These are phyloP conservation scores for Thelephora terrestris DNA, from an alignment of 1,284 basidiomycete species.

Conservation along the genomic window DNA sequence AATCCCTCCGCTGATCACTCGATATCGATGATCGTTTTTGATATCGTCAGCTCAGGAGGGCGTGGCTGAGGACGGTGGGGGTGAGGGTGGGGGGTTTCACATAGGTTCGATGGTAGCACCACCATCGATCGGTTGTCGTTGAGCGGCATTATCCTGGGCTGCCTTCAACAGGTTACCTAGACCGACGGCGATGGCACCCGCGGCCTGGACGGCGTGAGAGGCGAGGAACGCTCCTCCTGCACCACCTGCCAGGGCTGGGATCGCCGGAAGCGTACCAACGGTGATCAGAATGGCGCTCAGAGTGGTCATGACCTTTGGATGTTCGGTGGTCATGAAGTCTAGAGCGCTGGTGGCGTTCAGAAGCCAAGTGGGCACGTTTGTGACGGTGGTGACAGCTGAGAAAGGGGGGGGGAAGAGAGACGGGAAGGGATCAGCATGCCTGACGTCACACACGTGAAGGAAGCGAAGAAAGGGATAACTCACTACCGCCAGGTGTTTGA, in stretches of 20 bases:
- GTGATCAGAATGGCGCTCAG: constrained; percentile 67
- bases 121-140: not conserved
- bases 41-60: too few relatives aligned
- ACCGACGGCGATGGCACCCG: constrained; percentile 65
- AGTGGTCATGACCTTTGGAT: constrained; percentile 59
- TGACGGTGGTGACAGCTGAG: constrained; percentile 37
- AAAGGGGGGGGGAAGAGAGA: not conserved
- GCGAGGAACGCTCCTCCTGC: constrained; percentile 63
- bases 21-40: too few relatives aligned
- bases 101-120: too few relatives aligned
- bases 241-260: constrained; percentile 54
- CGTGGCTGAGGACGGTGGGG: too few relatives aligned
- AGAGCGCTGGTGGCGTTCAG: constrained; percentile 64
- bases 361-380: constrained; percentile 62
- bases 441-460: not conserved
- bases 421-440: constrained; percentile 4
- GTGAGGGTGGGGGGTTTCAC: too few relatives aligned
- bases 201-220: constrained; percentile 59
- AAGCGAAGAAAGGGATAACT: constrained; percentile 7
- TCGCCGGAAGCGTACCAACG: constrained; percentile 57
- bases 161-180: constrained; percentile 45
- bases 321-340: constrained; percentile 60
- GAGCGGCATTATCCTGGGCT: constrained; percentile 22
- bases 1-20: too few relatives aligned
- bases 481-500: constrained; percentile 20